Evolutionary conservation across 1,284 basidiomycete genomes (phyloP).

Genomic region (Cutaneotrichosporon sp.): DNA sequence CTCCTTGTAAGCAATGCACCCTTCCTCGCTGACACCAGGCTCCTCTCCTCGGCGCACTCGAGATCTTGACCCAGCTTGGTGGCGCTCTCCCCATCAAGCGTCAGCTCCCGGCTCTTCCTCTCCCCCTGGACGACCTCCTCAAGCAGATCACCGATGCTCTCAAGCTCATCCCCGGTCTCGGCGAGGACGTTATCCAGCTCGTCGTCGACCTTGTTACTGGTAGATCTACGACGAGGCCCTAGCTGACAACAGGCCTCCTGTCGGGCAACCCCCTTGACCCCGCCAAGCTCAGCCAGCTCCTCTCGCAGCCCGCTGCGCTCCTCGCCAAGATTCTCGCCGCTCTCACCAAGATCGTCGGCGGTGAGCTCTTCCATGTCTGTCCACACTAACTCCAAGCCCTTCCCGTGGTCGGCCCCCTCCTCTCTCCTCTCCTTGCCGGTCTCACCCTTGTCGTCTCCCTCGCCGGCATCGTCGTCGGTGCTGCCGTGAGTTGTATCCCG

Average conservation of each 20-base stretch:
- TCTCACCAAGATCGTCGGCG: background rate
- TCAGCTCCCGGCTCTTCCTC: background rate
- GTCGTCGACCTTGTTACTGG: background rate
- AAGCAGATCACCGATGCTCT: background rate
- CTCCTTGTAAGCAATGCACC: background rate
- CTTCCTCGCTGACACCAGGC: background rate
- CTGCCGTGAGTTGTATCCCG: too few relatives aligned
- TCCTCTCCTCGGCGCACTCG: background rate
- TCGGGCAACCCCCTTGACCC: background rate
- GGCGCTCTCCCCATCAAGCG: background rate
- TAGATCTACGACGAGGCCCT: background rate
- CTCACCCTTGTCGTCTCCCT: too few relatives aligned
- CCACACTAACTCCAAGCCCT: too few relatives aligned
- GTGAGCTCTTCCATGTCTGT: too few relatives aligned
- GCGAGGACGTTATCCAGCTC: background rate
- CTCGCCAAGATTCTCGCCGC: background rate
- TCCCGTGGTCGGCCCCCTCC: too few relatives aligned
- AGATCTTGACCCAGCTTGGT: background rate
- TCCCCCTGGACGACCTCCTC: background rate
- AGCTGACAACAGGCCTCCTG: background rate
- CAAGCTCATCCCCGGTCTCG: background rate
- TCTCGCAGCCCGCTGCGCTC: background rate
- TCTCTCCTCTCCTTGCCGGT: too few relatives aligned
- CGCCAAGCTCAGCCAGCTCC: background rate
- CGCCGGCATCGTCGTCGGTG: too few relatives aligned